Evolutionary conservation across 495 filamentous ascomycete species (phyloP).

Genomic region (Parmelia sp.): DNA sequence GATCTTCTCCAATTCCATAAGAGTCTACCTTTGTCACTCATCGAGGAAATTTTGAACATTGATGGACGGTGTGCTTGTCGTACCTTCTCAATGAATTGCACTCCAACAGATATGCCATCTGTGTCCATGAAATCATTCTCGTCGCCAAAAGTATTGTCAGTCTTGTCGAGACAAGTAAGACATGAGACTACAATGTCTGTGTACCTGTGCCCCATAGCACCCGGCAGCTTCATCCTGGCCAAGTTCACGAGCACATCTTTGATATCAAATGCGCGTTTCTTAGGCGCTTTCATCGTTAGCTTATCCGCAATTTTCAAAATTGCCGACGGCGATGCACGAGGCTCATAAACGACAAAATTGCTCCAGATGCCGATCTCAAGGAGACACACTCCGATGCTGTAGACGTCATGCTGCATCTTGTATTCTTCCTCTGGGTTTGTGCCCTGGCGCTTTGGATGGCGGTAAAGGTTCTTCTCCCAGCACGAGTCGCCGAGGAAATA

Average conservation of each 20-base stretch:
- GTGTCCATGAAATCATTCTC: slow-evolving; percentile 41
- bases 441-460: slow-evolving; percentile 50
- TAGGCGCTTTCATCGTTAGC: slow-evolving; percentile 5
- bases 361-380: slow-evolving; percentile 58
- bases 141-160: slow-evolving; percentile 42
- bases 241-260: slow-evolving; percentile 39
- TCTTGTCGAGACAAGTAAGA: slow-evolving; percentile 49
- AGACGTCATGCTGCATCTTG: slow-evolving; percentile 59
- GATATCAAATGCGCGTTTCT: slow-evolving; percentile 23
- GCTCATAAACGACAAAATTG: too few species aligned
- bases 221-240: slow-evolving; percentile 36
- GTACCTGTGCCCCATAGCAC: slow-evolving; percentile 46
- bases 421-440: slow-evolving; percentile 36
- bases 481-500: slow-evolving; percentile 36
- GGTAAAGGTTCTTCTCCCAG: slow-evolving; percentile 49
- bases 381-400: slow-evolving; percentile 55
- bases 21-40: too few species aligned
- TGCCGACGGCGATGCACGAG: too few species aligned
- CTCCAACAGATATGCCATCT: slow-evolving; percentile 44
- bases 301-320: too few species aligned
- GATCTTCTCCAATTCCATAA: too few species aligned
- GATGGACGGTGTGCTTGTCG: too few species aligned
- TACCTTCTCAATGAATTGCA: slow-evolving; percentile 47
- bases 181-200: slow-evolving; percentile 44
- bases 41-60: too few species aligned